phyloP scores from a whole-genome alignment of 768 basidiomycete genomes.

The Boletus subparvulus region DNA sequence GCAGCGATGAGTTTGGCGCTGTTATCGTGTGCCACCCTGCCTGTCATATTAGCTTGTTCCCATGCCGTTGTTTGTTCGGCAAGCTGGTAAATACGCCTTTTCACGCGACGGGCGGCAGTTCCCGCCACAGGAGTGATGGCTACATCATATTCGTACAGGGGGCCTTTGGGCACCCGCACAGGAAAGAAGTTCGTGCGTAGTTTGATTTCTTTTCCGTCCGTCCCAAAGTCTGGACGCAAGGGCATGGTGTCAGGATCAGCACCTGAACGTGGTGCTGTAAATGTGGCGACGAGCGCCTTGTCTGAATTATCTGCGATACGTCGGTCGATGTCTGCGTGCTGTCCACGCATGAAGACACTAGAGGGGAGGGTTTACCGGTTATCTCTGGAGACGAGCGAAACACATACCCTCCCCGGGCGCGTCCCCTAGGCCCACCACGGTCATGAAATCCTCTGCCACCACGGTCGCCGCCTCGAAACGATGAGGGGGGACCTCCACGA shows the following conservation, averaged over 20 bases:
- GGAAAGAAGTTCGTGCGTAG: constrained; percentile 57
- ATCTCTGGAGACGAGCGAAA: neutral
- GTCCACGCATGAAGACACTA: constrained; percentile 42
- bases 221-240: constrained; percentile 49
- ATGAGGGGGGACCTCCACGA: constrained; percentile 24
- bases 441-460: constrained; percentile 32
- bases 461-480: constrained; percentile 30
- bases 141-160: constrained; percentile 50
- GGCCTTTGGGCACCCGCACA: constrained; percentile 44
- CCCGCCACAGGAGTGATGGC: constrained; percentile 37
- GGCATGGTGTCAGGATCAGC: constrained; percentile 38
- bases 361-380: neutral
- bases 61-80: constrained; percentile 46
- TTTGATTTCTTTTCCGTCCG: constrained; percentile 41
- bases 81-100: constrained; percentile 47
- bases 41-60: constrained; percentile 39
- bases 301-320: constrained; percentile 49
- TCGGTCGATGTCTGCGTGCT: constrained; percentile 48
- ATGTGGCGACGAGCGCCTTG: constrained; percentile 40
- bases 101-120: constrained; percentile 39
- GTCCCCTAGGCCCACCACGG: constrained; percentile 29
- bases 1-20: constrained; percentile 47
- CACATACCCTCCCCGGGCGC: constrained; percentile 42
- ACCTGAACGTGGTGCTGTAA: constrained; percentile 26
- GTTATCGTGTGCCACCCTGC: constrained; percentile 47